Base-by-base conservation (phyloP, 2,329 filamentous ascomycete genomes). In the Raffaelea ambrosiae region DNA sequence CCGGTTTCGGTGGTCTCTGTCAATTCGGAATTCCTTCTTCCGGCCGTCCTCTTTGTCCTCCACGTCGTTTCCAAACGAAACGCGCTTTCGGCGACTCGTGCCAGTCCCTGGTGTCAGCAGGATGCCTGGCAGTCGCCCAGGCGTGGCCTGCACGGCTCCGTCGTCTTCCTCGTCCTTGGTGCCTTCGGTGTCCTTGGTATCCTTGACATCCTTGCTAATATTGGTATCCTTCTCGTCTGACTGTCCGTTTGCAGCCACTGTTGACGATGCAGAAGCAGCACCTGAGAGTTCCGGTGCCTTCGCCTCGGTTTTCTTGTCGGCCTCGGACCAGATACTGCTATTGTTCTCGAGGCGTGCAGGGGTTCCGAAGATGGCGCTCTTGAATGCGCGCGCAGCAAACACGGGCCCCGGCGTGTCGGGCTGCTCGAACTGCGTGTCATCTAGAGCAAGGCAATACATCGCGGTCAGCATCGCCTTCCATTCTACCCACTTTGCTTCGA, bases 331-430 rank as follows among this genome's bases (percentile, higher is more conserved):
- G 43, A 50, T 11, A 3, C 35, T 36, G 22, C 9, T 42, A 8
- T 35, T 44, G 40, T 42, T 49, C 44, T 55, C 61, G 52, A 53
- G 59, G 26, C 66, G 63, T 14, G 68, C 65, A 11, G 79, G 76
- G 3, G 77, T 79, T 38, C 81, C 81, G 56, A 83, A 84, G 41
- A 84, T 62, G 22, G 77, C 80, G 55, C 73, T 79, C 56, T 77
- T 82, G 58, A 84, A 68, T 5, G 81, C 81, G 50, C 81, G 73
- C 35, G 80, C 80, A 2, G 80, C 81, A 58, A 84, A 84, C 0
- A 84, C 74, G 2, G 81, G 80, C 0, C 78, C 81, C 7, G 81
- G 81, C 16, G 81, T 84, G 55, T 84, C 80, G 36, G 80, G 79
- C 29, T 69, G 68, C 16, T 84, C 79, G 38, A 75, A 55, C 51